These are phyloP conservation scores for Ambrosia artemisiifolia DNA, from an alignment of 129 eudicot genomes.

Conservation along the genomic window DNA sequence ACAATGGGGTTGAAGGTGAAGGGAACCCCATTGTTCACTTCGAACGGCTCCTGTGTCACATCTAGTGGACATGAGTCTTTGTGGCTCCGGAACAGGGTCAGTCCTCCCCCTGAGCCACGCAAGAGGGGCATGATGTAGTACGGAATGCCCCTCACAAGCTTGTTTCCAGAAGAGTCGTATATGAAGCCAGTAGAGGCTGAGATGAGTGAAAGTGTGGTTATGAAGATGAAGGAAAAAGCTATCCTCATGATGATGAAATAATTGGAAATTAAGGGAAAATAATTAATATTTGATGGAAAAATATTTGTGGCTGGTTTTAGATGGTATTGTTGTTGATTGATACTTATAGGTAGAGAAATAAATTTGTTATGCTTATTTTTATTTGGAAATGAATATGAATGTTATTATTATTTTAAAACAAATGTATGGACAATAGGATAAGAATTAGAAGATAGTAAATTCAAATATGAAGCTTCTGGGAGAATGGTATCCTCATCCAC, in stretches of 20 bases:
- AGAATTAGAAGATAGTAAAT: too few species aligned
- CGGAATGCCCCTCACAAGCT: conserved; percentile 21
- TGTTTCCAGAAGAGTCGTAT: conserved; percentile 30
- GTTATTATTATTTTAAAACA: too few species aligned
- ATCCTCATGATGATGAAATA: conserved; percentile 7
- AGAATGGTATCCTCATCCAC: too few species aligned
- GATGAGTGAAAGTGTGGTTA: conserved; percentile 4
- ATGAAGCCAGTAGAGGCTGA: neutral
- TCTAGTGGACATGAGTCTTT: conserved; percentile 22
- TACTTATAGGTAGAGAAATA: neutral
- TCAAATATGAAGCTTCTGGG: too few species aligned
- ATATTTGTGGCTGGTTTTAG: neutral
- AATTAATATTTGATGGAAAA: neutral
- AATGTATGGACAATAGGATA: too few species aligned
- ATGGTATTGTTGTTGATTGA: neutral
- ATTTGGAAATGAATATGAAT: neutral
- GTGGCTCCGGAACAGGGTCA: neutral
- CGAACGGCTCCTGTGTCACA: conserved; percentile 28
- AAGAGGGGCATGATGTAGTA: conserved; percentile 37
- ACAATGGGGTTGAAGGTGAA: conserved; percentile 28
- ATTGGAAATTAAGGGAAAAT: neutral
- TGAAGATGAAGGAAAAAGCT: conserved; percentile 8
- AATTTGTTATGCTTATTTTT: neutral
- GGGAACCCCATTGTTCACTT: conserved; percentile 24
- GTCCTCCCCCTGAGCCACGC: conserved; percentile 34